phyloP scores from a whole-genome alignment of 139 green algal genomes.

The Coccomyxa sp. region DNA sequence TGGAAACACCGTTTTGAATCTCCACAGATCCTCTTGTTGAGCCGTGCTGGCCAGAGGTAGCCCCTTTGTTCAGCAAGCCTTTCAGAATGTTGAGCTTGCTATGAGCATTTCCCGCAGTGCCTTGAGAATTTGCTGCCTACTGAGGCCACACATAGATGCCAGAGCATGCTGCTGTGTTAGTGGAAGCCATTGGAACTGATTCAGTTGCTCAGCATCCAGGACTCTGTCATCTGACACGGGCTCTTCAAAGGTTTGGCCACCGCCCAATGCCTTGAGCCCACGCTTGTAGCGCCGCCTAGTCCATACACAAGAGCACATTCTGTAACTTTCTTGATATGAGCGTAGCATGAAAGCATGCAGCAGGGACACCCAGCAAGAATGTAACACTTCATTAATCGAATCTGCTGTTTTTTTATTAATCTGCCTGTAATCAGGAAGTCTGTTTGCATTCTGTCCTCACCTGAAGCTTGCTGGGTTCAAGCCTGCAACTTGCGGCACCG shows the following conservation, averaged over 20 bases:
- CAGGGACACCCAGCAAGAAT: background rate
- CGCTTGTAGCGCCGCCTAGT: conserved; percentile 5
- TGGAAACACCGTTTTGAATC: too few species aligned
- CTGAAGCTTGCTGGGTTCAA: conserved; percentile 73
- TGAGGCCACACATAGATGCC: background rate
- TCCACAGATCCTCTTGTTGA: too few species aligned
- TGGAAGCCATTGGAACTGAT: background rate
- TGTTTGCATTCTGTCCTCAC: conserved; percentile 3
- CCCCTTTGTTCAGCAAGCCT: background rate
- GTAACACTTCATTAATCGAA: background rate
- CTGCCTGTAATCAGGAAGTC: too few species aligned
- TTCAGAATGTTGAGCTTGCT: background rate
- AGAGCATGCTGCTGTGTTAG: background rate
- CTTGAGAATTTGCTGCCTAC: background rate
- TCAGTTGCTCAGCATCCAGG: background rate
- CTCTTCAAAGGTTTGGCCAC: conserved; percentile 9
- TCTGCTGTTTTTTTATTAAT: too few species aligned
- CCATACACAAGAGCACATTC: background rate
- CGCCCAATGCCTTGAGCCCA: background rate
- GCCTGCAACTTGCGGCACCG: conserved; percentile 51
- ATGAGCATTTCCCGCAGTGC: background rate
- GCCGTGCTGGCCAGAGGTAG: too few species aligned
- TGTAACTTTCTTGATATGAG: background rate
- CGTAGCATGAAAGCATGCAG: background rate
- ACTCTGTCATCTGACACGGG: background rate